phyloP scores from a whole-genome alignment of 176 grass and related monocot species.

The Zizania latifolia region DNA sequence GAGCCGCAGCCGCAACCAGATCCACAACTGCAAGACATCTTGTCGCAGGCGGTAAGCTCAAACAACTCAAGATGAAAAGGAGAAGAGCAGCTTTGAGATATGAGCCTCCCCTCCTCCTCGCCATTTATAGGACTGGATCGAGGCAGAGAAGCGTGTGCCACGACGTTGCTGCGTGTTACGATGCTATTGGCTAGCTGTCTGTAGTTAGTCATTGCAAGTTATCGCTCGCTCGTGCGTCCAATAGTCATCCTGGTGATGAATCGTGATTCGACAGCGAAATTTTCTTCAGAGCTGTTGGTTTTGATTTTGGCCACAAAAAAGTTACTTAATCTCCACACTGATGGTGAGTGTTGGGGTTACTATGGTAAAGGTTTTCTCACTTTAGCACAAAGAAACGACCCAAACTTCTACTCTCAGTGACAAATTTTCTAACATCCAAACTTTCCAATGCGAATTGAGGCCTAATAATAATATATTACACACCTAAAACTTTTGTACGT shows the following conservation, averaged over 20 bases:
- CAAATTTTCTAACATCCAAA: not conserved
- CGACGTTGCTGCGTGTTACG: not conserved
- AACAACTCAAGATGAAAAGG: not conserved
- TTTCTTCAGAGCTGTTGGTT: not conserved
- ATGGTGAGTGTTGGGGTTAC: not conserved
- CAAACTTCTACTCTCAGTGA: not conserved
- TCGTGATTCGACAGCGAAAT: not conserved
- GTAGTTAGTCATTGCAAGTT: not conserved
- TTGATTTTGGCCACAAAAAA: not conserved
- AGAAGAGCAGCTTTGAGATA: not conserved
- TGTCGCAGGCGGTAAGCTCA: not conserved
- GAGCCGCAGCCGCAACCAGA: conserved; percentile 36
- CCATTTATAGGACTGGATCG: conserved; percentile 10
- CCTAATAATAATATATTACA: not conserved
- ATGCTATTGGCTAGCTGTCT: not conserved
- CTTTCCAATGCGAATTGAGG: not conserved
- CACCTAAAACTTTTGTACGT: not conserved
- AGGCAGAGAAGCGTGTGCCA: not conserved
- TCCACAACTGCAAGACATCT: conserved; percentile 48
- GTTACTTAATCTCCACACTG: not conserved
- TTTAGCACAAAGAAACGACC: not conserved
- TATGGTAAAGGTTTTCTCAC: not conserved
- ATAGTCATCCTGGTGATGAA: not conserved
- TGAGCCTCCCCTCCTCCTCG: not conserved
- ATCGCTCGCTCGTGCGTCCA: not conserved